Conservation (phyloP, 2,329 filamentous ascomycete species). For the Ambrosiella beaveri region DNA sequence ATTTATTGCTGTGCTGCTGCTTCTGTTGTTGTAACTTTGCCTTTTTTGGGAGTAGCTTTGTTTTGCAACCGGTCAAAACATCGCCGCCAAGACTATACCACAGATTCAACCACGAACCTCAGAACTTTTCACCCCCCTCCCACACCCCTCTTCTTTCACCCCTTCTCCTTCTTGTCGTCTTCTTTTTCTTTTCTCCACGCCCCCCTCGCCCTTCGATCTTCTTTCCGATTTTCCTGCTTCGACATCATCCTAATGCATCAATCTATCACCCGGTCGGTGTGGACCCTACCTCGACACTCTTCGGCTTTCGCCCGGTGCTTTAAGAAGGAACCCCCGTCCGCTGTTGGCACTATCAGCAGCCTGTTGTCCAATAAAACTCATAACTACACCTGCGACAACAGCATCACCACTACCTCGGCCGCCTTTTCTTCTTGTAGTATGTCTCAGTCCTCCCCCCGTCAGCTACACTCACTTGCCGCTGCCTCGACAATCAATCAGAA, state of each 20-base stretch:
- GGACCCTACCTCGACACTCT: constrained; percentile 9
- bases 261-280: constrained; percentile 8
- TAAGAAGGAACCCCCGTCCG: background rate
- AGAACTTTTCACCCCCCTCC: background rate
- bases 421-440: background rate
- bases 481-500: background rate
- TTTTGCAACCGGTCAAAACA: background rate
- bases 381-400: background rate
- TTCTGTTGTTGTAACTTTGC: background rate
- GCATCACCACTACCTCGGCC: background rate
- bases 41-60: background rate
- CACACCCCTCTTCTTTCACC: background rate
- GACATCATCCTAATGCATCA: constrained; percentile 9
- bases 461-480: background rate
- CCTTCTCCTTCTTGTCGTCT: background rate
- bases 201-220: background rate
- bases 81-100: background rate
- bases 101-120: background rate
- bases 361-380: background rate
- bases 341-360: background rate
- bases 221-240: background rate
- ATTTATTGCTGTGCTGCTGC: too few relatives aligned
- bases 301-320: constrained; percentile 1
- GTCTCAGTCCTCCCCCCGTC: background rate
- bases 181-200: background rate